Conservation (phyloP, 176 grass and related monocot species). For the Bothriochloa decipiens region DNA sequence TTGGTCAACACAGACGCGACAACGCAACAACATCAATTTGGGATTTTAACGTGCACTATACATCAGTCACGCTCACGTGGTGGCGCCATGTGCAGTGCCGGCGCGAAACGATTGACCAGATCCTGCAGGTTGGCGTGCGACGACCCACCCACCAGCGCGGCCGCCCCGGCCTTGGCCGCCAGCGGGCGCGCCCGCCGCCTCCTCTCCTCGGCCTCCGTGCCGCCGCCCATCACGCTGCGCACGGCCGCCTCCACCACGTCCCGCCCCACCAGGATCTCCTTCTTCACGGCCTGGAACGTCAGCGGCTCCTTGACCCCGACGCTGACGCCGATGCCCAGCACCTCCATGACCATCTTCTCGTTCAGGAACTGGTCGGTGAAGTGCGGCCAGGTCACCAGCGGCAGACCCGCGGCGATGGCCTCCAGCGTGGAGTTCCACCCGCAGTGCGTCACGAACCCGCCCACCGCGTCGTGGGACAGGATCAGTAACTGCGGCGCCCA, state of each 20-base stretch:
- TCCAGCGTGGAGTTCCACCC: constrained; percentile 88
- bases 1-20: no score
- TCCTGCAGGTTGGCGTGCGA: constrained; percentile 30
- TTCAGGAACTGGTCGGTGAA: constrained; percentile 62
- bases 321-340: constrained; percentile 56
- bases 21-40: no score
- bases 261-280: constrained; percentile 37
- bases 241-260: constrained; percentile 27
- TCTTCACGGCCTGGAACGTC: neutral
- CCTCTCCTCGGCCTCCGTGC: constrained; percentile 41
- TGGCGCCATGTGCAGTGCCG: neutral
- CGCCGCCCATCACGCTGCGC: constrained; percentile 41
- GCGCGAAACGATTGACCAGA: constrained; percentile 32
- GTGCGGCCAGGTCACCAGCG: constrained; percentile 64
- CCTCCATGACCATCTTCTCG: constrained; percentile 58
- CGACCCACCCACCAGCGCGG: constrained; percentile 33
- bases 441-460: constrained; percentile 78
- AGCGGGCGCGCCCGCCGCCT: constrained; percentile 19
- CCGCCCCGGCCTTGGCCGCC: constrained; percentile 1
- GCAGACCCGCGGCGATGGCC: constrained; percentile 49
- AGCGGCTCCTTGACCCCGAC: constrained; percentile 33
- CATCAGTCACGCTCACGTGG: neutral
- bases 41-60: neutral
- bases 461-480: constrained; percentile 58
- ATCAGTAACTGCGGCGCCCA: constrained; percentile 72